phyloP scores from a whole-genome alignment of 129 eudicot genomes.

The carrot (Daucus carota) region DNA sequence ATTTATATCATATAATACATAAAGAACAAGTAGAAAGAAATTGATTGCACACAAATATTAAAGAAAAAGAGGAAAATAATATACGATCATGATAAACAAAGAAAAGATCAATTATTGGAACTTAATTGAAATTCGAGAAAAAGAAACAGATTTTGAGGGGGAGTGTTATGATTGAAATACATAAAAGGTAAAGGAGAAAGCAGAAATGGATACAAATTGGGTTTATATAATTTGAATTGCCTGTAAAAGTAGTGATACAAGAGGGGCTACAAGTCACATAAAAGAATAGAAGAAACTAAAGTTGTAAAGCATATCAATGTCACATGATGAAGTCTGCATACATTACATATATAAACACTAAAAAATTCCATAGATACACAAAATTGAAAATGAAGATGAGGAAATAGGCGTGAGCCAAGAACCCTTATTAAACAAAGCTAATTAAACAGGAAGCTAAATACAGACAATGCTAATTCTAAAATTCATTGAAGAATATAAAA shows the following conservation, averaged over 20 bases:
- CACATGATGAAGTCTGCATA: constrained; percentile 8
- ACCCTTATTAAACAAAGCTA: background rate
- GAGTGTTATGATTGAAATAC: background rate
- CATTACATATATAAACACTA: background rate
- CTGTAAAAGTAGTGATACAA: background rate
- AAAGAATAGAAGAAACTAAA: constrained; percentile 16
- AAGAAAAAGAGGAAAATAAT: background rate
- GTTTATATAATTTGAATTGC: background rate
- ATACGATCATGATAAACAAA: background rate
- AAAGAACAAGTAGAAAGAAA: background rate
- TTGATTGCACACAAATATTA: background rate
- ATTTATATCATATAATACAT: background rate
- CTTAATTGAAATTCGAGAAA: background rate
- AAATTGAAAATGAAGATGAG: background rate
- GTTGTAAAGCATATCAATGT: constrained; percentile 7
- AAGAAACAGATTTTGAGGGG: background rate
- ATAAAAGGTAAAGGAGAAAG: background rate
- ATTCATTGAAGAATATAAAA: no score
- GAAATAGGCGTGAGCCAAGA: background rate
- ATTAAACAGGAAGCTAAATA: no score
- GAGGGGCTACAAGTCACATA: constrained; percentile 5
- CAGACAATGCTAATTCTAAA: background rate
- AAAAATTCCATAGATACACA: background rate
- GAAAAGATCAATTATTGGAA: background rate
- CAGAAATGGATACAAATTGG: background rate